Evolutionary conservation across 2,329 filamentous ascomycete species (phyloP).

Genomic region (Sporothrix pallida): DNA sequence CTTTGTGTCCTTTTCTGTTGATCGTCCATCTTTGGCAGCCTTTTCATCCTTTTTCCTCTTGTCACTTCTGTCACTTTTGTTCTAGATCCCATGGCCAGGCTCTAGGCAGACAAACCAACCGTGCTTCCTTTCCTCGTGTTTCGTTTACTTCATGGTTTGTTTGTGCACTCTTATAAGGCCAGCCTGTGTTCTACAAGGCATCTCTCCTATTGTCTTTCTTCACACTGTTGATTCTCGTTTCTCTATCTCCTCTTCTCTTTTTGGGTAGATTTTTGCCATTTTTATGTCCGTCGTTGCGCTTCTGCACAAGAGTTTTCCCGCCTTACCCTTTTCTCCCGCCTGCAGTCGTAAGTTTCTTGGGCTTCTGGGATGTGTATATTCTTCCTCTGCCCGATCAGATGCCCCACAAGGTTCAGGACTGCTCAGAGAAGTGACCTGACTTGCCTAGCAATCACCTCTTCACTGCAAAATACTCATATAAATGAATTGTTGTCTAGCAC

Average conservation of each 20-base stretch:
- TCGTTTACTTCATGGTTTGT: neutral
- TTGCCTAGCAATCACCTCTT: too few species aligned
- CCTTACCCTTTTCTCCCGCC: neutral
- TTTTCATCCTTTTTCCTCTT: neutral
- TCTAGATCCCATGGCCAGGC: neutral
- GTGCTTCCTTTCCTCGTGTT: neutral
- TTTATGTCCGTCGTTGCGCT: neutral
- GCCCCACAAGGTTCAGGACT: too few species aligned
- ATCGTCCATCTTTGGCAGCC: neutral
- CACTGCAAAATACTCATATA: too few species aligned
- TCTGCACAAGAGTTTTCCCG: neutral
- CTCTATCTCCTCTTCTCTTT: neutral
- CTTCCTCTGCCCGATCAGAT: too few species aligned
- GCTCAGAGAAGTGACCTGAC: too few species aligned
- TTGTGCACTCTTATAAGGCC: neutral
- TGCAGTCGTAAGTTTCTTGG: constrained; percentile 1
- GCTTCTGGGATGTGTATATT: neutral
- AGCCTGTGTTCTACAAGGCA: neutral
- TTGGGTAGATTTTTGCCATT: neutral
- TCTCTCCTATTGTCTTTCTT: neutral
- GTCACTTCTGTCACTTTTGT: neutral
- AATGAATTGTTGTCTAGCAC: too few species aligned
- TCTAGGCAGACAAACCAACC: neutral
- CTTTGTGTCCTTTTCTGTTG: neutral
- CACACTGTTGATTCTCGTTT: neutral